Evolutionary conservation across 2,329 filamentous ascomycete genomes (phyloP).

Genomic region (Diaporthe sp.): DNA sequence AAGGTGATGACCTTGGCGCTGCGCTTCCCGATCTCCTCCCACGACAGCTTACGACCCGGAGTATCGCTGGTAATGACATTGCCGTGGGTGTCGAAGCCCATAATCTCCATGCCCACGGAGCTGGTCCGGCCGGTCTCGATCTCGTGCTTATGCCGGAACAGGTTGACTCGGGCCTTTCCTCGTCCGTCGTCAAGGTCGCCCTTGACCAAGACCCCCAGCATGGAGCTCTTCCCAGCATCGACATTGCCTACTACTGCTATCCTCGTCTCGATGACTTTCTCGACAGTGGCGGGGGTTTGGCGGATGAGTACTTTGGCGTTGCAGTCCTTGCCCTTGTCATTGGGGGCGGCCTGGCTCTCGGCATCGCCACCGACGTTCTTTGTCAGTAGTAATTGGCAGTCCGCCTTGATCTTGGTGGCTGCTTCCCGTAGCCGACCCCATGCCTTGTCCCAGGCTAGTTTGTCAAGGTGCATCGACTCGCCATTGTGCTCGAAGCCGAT

Average conservation of each 20-base stretch:
- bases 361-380: conserved; percentile 84
- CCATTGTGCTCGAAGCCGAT: conserved; percentile 91
- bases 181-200: conserved; percentile 94
- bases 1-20: conserved; percentile 98
- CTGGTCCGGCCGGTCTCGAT: conserved; percentile 95
- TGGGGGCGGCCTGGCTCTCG: conserved; percentile 71
- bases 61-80: conserved; percentile 84
- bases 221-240: conserved; percentile 95
- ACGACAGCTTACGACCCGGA: conserved; percentile 85
- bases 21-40: conserved; percentile 96
- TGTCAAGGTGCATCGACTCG: conserved; percentile 81
- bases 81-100: conserved; percentile 92
- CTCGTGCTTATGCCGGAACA: conserved; percentile 98
- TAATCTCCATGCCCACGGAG: conserved; percentile 98
- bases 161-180: conserved; percentile 91
- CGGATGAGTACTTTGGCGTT: conserved; percentile 90
- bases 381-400: conserved; percentile 87
- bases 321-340: conserved; percentile 76
- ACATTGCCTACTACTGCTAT: conserved; percentile 99
- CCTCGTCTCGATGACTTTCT: conserved; percentile 93
- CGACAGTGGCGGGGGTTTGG: conserved; percentile 76
- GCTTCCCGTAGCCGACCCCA: conserved; percentile 73
- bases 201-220: conserved; percentile 95
- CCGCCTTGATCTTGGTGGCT: conserved; percentile 73
- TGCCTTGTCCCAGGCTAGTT: conserved; percentile 80